Evolutionary conservation across 1,284 basidiomycete species (phyloP), one percentile per base, ranked within the genome.

Genomic region (Rhodotorula sp.): DNA sequence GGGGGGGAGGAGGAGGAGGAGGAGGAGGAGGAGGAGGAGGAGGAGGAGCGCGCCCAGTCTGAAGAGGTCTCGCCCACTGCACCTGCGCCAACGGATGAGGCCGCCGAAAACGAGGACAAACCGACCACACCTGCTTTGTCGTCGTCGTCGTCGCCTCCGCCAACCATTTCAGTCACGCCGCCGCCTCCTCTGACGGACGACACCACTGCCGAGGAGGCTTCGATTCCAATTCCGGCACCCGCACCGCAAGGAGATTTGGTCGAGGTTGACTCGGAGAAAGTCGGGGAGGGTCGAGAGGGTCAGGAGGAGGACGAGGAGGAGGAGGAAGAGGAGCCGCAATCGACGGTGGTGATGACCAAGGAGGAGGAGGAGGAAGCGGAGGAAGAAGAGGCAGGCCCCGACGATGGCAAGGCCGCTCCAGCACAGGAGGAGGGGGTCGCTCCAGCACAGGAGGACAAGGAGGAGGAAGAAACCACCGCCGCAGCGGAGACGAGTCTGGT

Each of bases 401-500:
- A 5, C 55, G 55, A 10, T 29, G 12, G 15, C 20, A 37, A 37
- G 17, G 56, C 1, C 29, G 46, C n/a, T 3, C 29, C 24, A 0
- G 61, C 20, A 15, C 33, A 33, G 46, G 37, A n/a, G 12, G 51
- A 44, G 37, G 29, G 46, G 37, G 18, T n/a, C n/a, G n/a, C n/a
- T n/a, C n/a, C n/a, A n/a, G n/a, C n/a, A n/a, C n/a, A 55, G 42
- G 54, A 54, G 26, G 29, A 42, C 22, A 14, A 45, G 30, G 17
- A 37, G 24, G 53, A 26, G 29, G 58, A 56, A 20, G 48, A 49
- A 20, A 49, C 48, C 20, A 18, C 48, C 6, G 48, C 48, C 26
- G 53, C 26, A 8, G 37, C n/a, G 10, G 56, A 67, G 42, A 37
- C 66, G 61, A 67, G 61, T 24, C 66, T 67, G 24, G 66, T 67